Percentiles rank a stretch among this genome's conserved stretches.
These are phyloP conservation scores for Albizia julibrissin DNA, from an alignment of 306 rosid genomes.

Conservation along the genomic window DNA sequence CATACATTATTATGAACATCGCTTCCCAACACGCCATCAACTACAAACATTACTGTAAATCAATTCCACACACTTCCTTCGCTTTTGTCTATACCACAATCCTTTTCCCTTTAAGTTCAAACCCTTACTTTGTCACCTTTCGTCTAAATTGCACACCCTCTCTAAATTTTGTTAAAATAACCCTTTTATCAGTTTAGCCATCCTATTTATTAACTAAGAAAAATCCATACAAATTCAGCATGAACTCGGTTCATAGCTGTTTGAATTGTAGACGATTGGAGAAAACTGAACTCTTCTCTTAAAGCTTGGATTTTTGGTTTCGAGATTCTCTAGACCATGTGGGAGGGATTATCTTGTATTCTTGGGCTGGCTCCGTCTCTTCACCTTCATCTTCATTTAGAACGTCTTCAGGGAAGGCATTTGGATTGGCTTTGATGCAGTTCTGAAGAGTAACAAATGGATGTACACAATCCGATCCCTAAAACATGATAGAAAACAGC, in stretches of 20 bases:
- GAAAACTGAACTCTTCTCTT: constrained; percentile 25
- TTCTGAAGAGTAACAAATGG: constrained; percentile 85
- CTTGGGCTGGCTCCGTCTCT: constrained; percentile 45
- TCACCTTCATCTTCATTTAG: constrained; percentile 53
- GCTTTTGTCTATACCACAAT: no score
- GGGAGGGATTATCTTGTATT: constrained; percentile 74
- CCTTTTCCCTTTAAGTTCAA: no score
- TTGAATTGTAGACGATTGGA: background rate
- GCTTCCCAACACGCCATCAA: background rate
- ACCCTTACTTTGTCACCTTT: background rate
- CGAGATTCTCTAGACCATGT: constrained; percentile 65
- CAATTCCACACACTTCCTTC: background rate
- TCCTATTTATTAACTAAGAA: background rate
- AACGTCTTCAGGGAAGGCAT: constrained; percentile 70
- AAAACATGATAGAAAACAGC: constrained; percentile 28
- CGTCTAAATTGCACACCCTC: background rate
- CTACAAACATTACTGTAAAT: background rate
- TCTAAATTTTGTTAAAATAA: background rate
- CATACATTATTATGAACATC: background rate
- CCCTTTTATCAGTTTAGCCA: background rate
- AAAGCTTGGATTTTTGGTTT: constrained; percentile 64
- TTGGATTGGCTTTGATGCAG: constrained; percentile 86
- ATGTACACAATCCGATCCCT: constrained; percentile 93
- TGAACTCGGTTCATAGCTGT: constrained; percentile 5
- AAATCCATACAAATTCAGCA: constrained; percentile 17